Evolutionary conservation across 495 filamentous ascomycete species (phyloP).

Genomic region (Schizothecium vesticola): DNA sequence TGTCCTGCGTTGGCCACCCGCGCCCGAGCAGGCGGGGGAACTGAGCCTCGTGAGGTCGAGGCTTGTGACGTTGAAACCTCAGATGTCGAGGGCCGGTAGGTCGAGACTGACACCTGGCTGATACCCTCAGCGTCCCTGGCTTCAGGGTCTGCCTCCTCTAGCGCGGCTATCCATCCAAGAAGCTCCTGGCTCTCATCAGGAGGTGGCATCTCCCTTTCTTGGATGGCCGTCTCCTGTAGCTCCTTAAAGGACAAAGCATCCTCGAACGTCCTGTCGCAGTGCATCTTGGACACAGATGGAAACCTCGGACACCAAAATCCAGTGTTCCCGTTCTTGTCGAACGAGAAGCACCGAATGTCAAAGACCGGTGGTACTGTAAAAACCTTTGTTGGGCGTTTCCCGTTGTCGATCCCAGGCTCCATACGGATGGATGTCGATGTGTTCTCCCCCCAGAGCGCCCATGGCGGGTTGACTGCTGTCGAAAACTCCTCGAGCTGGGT

Average conservation of each 20-base stretch:
- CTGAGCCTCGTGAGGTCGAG: background rate
- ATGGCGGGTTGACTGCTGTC: slow-evolving; percentile 30
- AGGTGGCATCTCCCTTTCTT: slow-evolving; percentile 28
- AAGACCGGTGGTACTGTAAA: slow-evolving; percentile 40
- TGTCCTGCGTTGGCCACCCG: background rate
- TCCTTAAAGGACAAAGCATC: slow-evolving; percentile 40
- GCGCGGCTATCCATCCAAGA: slow-evolving; percentile 48
- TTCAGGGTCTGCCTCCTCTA: slow-evolving; percentile 44
- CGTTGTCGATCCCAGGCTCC: slow-evolving; percentile 29
- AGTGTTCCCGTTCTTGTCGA: slow-evolving; percentile 39
- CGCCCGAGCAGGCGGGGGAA: background rate
- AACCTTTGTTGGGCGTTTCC: slow-evolving; percentile 31
- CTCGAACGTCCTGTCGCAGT: slow-evolving; percentile 40
- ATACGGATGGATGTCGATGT: slow-evolving; percentile 26
- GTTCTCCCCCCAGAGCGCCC: slow-evolving; percentile 28
- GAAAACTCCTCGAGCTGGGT: slow-evolving; percentile 31
- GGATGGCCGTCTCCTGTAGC: slow-evolving; percentile 38
- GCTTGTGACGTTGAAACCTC: background rate
- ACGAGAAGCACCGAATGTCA: slow-evolving; percentile 45
- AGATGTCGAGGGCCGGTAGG: slow-evolving; percentile 2
- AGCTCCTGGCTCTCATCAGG: slow-evolving; percentile 46
- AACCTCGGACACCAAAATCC: slow-evolving; percentile 45
- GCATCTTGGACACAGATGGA: slow-evolving; percentile 42
- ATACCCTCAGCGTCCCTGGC: slow-evolving; percentile 24
- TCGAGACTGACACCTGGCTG: slow-evolving; percentile 16